Conservation (phyloP, 2,329 filamentous ascomycete genomes). For the Pleomassaria siparia region DNA sequence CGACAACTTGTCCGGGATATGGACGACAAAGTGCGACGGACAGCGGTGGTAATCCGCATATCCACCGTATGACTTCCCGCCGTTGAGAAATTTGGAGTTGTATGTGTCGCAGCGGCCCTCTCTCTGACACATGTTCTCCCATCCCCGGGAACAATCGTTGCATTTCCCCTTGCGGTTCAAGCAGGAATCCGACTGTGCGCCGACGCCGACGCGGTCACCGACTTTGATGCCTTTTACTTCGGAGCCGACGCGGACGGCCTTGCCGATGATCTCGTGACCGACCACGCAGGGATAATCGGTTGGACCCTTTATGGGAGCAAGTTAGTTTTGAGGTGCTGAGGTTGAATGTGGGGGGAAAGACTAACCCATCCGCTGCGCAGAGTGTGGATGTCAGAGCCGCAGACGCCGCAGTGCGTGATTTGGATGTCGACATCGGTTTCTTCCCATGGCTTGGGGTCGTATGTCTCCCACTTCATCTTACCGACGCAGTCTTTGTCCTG, state of each 20-base stretch:
- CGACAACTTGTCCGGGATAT: conserved; percentile 42
- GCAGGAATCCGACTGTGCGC: conserved; percentile 45
- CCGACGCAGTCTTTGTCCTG: too few relatives aligned
- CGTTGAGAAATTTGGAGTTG: too few relatives aligned
- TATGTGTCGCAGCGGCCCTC: too few relatives aligned
- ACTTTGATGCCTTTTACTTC: conserved; percentile 56
- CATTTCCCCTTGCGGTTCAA: too few relatives aligned
- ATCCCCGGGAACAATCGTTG: too few relatives aligned
- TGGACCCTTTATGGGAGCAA: conserved; percentile 45
- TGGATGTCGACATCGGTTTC: conserved; percentile 63
- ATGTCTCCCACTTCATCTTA: too few relatives aligned
- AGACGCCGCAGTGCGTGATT: conserved; percentile 45
- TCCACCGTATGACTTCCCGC: too few relatives aligned
- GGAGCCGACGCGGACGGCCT: conserved; percentile 40
- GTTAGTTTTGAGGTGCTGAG: not conserved
- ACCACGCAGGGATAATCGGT: conserved; percentile 52
- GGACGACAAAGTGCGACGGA: conserved; percentile 50
- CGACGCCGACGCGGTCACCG: conserved; percentile 61
- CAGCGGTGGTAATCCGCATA: conserved; percentile 54
- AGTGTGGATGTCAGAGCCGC: conserved; percentile 39
- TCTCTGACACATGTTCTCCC: too few relatives aligned
- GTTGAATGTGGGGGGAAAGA: not conserved
- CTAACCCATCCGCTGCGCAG: conserved; percentile 43
- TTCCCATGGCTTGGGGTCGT: conserved; percentile 43
- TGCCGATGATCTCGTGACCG: conserved; percentile 47